Evolutionary conservation across 2,329 filamentous ascomycete genomes (phyloP).

Genomic region (Diaporthe vaccinii): DNA sequence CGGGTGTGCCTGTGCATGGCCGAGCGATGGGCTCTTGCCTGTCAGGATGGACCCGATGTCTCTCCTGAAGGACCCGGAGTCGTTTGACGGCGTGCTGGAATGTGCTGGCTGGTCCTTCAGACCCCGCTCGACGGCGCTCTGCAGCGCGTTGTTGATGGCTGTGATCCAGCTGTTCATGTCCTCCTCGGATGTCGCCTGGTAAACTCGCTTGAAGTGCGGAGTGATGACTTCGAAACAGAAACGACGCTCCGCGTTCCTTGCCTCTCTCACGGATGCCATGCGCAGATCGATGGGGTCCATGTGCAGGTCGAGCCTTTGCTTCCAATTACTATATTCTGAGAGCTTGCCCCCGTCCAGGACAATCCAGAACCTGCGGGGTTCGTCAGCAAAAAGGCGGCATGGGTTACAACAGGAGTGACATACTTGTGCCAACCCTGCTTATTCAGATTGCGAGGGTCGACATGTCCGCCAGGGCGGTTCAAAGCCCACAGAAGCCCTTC

Average conservation of each 20-base stretch:
- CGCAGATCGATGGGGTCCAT: conserved; percentile 98
- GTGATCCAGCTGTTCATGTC: conserved; percentile 98
- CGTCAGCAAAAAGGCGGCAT: conserved; percentile 41
- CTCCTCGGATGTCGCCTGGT: conserved; percentile 97
- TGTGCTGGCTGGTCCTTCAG: conserved; percentile 66
- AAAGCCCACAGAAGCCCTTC: conserved; percentile 96
- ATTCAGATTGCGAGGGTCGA: conserved; percentile 94
- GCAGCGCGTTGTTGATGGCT: conserved; percentile 96
- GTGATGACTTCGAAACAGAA: conserved; percentile 99
- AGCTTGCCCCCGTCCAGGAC: conserved; percentile 96
- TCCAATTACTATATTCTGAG: conserved; percentile 99
- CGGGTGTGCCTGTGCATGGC: conserved; percentile 63
- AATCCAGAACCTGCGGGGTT: conserved; percentile 86
- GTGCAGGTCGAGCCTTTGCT: conserved; percentile 94
- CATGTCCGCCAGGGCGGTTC: conserved; percentile 92
- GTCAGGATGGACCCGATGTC: conserved; percentile 95
- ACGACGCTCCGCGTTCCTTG: conserved; percentile 90
- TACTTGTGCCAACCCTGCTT: conserved; percentile 99
- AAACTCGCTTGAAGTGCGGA: conserved; percentile 94
- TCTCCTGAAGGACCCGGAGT: conserved; percentile 72
- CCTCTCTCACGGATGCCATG: conserved; percentile 96
- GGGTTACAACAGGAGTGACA: conserved; percentile 52
- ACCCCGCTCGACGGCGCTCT: conserved; percentile 91
- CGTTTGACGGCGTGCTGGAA: conserved; percentile 57
- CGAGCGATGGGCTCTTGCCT: conserved; percentile 85